Percentiles rank a stretch among this genome's conserved stretches.
phyloP scores from a whole-genome alignment of 2,329 filamentous ascomycete species.

The Fusarium sp. region DNA sequence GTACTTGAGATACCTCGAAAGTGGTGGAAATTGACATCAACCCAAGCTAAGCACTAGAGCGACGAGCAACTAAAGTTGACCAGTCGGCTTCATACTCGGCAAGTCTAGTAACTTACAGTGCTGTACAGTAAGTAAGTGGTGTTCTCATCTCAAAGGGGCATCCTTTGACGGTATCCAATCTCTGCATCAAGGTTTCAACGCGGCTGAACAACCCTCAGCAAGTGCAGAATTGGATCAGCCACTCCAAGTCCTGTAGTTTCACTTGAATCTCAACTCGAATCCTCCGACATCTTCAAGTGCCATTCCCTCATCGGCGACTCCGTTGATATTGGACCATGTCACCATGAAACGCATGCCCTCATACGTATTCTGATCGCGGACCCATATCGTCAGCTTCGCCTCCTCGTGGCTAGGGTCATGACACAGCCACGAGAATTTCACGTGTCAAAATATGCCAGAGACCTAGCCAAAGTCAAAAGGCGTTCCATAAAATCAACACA shows the following conservation, averaged over 20 bases:
- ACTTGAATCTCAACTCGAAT: conserved; percentile 22
- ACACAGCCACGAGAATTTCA: conserved; percentile 39
- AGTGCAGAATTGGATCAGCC: conserved; percentile 4
- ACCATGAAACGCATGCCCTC: conserved; percentile 18
- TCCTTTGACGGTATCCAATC: conserved; percentile 15
- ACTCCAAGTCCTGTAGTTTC: conserved; percentile 12
- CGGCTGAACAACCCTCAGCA: conserved; percentile 20
- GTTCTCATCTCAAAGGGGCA: conserved; percentile 18
- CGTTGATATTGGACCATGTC: conserved; percentile 18
- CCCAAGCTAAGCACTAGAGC: conserved; percentile 24
- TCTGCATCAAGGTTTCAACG: conserved; percentile 1
- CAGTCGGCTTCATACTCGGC: conserved; percentile 1
- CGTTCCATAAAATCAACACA: neutral
- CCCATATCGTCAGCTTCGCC: conserved; percentile 17
- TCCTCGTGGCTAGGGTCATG: conserved; percentile 26
- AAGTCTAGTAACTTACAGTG: no score
- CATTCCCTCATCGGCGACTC: conserved; percentile 21
- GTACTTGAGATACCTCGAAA: conserved; percentile 38
- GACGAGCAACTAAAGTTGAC: conserved; percentile 10
- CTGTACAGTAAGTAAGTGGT: neutral
- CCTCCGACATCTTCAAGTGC: neutral
- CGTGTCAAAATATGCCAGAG: conserved; percentile 18
- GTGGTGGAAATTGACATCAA: conserved; percentile 28
- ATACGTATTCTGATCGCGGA: conserved; percentile 14
- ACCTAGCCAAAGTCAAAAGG: conserved; percentile 2